phyloP scores from a whole-genome alignment of 345 rosid species.

The Luvunga scandens region DNA sequence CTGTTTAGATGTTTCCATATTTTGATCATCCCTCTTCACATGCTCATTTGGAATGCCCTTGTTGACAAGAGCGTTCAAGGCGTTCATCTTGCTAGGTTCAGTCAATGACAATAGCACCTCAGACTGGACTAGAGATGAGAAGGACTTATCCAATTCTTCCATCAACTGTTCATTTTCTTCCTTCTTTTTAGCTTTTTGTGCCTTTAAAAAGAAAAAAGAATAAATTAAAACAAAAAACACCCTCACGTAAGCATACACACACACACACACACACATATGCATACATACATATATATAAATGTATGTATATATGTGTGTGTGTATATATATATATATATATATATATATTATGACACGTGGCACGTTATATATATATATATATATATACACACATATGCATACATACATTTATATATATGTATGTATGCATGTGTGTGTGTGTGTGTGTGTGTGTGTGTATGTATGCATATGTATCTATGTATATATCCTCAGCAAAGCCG shows the following conservation, averaged over 20 bases:
- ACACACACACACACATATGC: background rate
- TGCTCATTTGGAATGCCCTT: slow-evolving; percentile 36
- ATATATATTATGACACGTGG: no score
- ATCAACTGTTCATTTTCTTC: slow-evolving; percentile 75
- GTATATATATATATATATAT: no score
- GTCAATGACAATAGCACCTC: slow-evolving; percentile 53
- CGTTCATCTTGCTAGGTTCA: slow-evolving; percentile 62
- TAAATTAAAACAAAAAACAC: background rate
- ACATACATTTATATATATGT: no score
- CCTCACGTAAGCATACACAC: background rate
- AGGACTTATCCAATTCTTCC: slow-evolving; percentile 77
- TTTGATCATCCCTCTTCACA: slow-evolving; percentile 31
- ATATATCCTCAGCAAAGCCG: background rate
- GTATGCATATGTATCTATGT: no score
- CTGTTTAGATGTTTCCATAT: slow-evolving; percentile 31
- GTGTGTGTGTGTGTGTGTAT: no score
- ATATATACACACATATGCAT: background rate
- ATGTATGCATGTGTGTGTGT: background rate
- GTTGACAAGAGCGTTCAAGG: slow-evolving; percentile 52
- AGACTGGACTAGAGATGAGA: slow-evolving; percentile 64
- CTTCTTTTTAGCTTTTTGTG: slow-evolving; percentile 81
- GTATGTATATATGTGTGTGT: no score
- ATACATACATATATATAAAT: no score
- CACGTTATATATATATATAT: background rate
- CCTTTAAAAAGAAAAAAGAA: slow-evolving; percentile 37